phyloP scores from a whole-genome alignment of 192 early-diverging fungal species.

The Coemansia sp. region DNA sequence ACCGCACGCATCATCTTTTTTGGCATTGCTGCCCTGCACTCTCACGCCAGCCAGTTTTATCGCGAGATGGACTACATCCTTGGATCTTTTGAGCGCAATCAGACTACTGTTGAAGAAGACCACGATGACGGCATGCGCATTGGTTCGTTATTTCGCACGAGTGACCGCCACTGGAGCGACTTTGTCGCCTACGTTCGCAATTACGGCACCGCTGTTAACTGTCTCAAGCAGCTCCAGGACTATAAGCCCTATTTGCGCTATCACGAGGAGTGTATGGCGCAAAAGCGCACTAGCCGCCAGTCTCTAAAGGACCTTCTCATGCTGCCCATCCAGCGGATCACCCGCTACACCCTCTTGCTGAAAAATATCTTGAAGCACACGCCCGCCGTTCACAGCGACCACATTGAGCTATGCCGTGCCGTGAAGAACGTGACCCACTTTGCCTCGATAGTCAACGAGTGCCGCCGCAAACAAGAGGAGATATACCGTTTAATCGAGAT shows the following conservation, averaged over 20 bases:
- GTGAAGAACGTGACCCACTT: constrained; percentile 51
- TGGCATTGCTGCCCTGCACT: constrained; percentile 45
- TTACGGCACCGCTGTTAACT: constrained; percentile 47
- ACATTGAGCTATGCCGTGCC: constrained; percentile 49
- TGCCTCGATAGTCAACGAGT: constrained; percentile 52
- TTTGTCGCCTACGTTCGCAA: constrained; percentile 52
- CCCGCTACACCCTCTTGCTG: constrained; percentile 51
- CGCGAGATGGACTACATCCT: constrained; percentile 51
- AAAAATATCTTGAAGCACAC: constrained; percentile 52
- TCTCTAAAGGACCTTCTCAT: constrained; percentile 51
- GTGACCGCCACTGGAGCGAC: constrained; percentile 45
- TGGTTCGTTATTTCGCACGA: constrained; percentile 44
- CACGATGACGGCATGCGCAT: constrained; percentile 47
- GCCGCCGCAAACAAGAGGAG: constrained; percentile 52
- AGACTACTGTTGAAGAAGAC: constrained; percentile 3
- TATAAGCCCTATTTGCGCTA: constrained; percentile 50
- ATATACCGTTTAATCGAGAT: constrained; percentile 33
- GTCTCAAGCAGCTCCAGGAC: constrained; percentile 50
- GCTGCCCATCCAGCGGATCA: constrained; percentile 53
- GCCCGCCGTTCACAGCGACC: constrained; percentile 47
- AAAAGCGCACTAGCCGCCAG: constrained; percentile 53
- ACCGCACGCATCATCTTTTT: constrained; percentile 42
- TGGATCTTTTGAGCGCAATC: constrained; percentile 42
- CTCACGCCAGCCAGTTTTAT: constrained; percentile 50
- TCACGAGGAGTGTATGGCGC: constrained; percentile 49